Evolutionary conservation across 192 early-diverging fungal species (phyloP).

Genomic region (Podila epicladia): DNA sequence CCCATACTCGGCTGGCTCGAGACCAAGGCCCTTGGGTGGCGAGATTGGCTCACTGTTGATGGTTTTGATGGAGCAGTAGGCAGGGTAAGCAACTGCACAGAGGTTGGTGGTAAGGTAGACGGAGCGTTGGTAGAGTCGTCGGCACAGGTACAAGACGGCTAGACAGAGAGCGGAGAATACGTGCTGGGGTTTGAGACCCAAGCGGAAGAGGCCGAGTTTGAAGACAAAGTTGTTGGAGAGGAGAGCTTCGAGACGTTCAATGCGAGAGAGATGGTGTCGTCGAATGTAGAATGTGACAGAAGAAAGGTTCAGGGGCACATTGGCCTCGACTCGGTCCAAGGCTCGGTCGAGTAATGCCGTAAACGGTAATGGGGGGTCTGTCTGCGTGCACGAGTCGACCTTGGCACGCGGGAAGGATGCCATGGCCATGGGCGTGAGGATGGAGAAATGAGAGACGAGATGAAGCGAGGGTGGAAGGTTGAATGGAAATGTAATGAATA

Average conservation of each 20-base stretch:
- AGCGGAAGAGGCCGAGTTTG: conserved; percentile 30
- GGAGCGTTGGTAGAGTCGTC: conserved; percentile 50
- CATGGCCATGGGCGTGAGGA: conserved; percentile 9
- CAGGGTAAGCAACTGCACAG: conserved; percentile 62
- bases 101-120: conserved; percentile 54
- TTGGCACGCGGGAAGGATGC: conserved; percentile 47
- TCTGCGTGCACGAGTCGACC: conserved; percentile 47
- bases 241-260: conserved; percentile 39
- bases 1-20: conserved; percentile 36
- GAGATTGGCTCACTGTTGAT: conserved; percentile 51
- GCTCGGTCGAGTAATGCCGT: conserved; percentile 44
- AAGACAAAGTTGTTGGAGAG: conserved; percentile 38
- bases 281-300: conserved; percentile 53
- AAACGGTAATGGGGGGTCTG: conserved; percentile 46
- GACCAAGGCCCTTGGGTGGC: conserved; percentile 19
- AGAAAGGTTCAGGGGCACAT: conserved; percentile 53
- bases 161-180: conserved; percentile 42
- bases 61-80: conserved; percentile 55
- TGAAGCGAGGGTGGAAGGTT: too few relatives aligned
- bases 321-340: conserved; percentile 43
- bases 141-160: conserved; percentile 20
- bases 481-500: too few relatives aligned
- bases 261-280: conserved; percentile 45
- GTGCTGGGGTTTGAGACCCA: conserved; percentile 48
- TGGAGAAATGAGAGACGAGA: not conserved